A percentile compares a stretch with the other conserved stretches of the same genome.
Conservation (phyloP, 2,329 filamentous ascomycete species). For the Colletotrichum sp. region DNA sequence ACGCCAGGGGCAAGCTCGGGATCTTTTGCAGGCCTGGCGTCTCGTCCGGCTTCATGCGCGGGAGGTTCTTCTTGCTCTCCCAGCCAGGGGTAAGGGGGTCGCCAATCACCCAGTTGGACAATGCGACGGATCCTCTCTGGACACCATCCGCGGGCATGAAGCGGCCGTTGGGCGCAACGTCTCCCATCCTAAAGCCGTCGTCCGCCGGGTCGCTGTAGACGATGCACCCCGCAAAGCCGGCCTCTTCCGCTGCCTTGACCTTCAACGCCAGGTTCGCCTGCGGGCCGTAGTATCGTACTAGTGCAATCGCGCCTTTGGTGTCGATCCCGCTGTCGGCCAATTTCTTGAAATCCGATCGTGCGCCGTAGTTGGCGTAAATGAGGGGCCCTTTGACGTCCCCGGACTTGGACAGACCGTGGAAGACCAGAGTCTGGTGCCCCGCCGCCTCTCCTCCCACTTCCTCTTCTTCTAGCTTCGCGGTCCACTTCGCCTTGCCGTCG, state of each 20-base stretch:
- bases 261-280: slow-evolving; percentile 79
- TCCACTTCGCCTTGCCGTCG: slow-evolving; percentile 72
- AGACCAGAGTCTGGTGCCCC: slow-evolving; percentile 75
- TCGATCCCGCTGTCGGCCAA: slow-evolving; percentile 75
- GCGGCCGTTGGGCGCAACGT: slow-evolving; percentile 76
- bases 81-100: slow-evolving; percentile 93
- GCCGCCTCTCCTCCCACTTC: slow-evolving; percentile 66
- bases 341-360: slow-evolving; percentile 79
- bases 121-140: slow-evolving; percentile 79
- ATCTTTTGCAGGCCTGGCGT: slow-evolving; percentile 79
- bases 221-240: slow-evolving; percentile 85
- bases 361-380: slow-evolving; percentile 92
- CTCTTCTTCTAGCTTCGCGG: slow-evolving; percentile 84
- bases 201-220: slow-evolving; percentile 92
- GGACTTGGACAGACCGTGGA: slow-evolving; percentile 87
- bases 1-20: slow-evolving; percentile 87
- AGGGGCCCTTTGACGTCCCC: slow-evolving; percentile 87
- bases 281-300: slow-evolving; percentile 82
- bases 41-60: slow-evolving; percentile 72
- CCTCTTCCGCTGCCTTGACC: slow-evolving; percentile 86
- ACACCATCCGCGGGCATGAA: slow-evolving; percentile 85
- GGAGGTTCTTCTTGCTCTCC: slow-evolving; percentile 70
- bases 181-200: slow-evolving; percentile 78
- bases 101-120: slow-evolving; percentile 84
- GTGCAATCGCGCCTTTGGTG: slow-evolving; percentile 78